A percentile compares a stretch with the other conserved stretches of the same genome.
phyloP scores from a whole-genome alignment of 2,329 filamentous ascomycete genomes.

The Alternaria gaisen region DNA sequence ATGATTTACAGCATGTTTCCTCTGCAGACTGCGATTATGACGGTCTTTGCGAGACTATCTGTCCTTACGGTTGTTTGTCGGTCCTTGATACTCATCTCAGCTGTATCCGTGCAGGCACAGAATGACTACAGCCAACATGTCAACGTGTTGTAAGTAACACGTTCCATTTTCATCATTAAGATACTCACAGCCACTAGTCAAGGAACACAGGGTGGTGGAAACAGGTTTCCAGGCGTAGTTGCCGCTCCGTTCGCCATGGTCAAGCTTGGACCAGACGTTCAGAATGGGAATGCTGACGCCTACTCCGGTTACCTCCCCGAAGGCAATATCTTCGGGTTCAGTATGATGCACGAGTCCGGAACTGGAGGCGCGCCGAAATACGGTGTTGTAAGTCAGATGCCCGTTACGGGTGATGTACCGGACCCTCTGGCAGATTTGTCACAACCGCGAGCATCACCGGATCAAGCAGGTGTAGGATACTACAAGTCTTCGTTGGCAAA shows the following conservation, averaged over 20 bases:
- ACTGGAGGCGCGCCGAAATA: constrained; percentile 49
- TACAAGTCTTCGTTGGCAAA: constrained; percentile 66
- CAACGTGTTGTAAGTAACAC: constrained; percentile 46
- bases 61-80: background rate
- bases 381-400: constrained; percentile 50
- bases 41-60: background rate
- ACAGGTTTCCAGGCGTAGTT: constrained; percentile 50
- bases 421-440: constrained; percentile 66
- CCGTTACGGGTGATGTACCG: constrained; percentile 35
- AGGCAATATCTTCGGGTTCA: constrained; percentile 48
- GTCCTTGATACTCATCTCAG: background rate
- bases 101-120: background rate
- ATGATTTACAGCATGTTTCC: background rate
- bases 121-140: constrained; percentile 45
- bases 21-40: background rate
- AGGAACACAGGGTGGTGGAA: constrained; percentile 43
- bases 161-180: background rate
- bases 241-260: constrained; percentile 50
- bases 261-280: constrained; percentile 49
- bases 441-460: constrained; percentile 60
- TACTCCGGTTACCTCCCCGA: constrained; percentile 48
- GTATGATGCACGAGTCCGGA: constrained; percentile 48
- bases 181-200: constrained; percentile 13
- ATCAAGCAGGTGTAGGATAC: constrained; percentile 67
- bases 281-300: constrained; percentile 41